These are phyloP conservation scores for Alloteropsis angusta DNA, from an alignment of 202 grass and related monocot species.

Conservation along the genomic window DNA sequence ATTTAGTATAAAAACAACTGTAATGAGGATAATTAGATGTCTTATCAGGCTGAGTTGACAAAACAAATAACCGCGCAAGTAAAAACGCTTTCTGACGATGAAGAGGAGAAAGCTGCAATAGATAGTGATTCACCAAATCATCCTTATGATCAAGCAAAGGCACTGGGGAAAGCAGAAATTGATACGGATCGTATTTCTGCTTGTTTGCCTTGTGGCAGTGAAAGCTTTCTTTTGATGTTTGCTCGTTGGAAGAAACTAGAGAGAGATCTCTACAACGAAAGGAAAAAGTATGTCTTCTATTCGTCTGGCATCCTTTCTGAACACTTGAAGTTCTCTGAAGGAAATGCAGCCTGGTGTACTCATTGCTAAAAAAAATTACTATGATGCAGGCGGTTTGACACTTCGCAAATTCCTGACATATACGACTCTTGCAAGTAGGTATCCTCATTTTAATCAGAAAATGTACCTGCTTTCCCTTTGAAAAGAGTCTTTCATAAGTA, in stretches of 20 bases:
- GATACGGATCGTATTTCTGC: constrained; percentile 70
- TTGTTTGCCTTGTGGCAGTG: constrained; percentile 88
- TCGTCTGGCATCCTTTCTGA: constrained; percentile 12
- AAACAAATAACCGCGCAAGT: constrained; percentile 90
- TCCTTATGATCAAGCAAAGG: constrained; percentile 80
- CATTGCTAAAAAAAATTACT: background rate
- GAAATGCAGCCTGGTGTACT: constrained; percentile 15
- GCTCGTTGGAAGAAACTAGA: constrained; percentile 96
- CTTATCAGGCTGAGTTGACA: constrained; percentile 67
- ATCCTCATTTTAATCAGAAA: constrained; percentile 21
- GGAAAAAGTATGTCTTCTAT: constrained; percentile 61
- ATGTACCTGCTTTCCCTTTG: constrained; percentile 10
- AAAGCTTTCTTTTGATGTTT: constrained; percentile 98
- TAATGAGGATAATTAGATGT: constrained; percentile 23
- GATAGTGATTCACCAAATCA: constrained; percentile 43
- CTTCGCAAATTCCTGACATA: constrained; percentile 88
- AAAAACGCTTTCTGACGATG: constrained; percentile 76
- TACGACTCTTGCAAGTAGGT: constrained; percentile 99
- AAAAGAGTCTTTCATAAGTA: constrained; percentile 1
- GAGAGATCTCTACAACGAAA: constrained; percentile 83
- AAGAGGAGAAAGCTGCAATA: constrained; percentile 59
- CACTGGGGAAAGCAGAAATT: constrained; percentile 71
- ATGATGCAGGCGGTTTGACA: constrained; percentile 77
- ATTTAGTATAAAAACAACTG: constrained; percentile 9
- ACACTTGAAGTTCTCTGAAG: constrained; percentile 5